Conservation (phyloP, 805 yeast genomes). For the Naumovozyma castellii region DNA sequence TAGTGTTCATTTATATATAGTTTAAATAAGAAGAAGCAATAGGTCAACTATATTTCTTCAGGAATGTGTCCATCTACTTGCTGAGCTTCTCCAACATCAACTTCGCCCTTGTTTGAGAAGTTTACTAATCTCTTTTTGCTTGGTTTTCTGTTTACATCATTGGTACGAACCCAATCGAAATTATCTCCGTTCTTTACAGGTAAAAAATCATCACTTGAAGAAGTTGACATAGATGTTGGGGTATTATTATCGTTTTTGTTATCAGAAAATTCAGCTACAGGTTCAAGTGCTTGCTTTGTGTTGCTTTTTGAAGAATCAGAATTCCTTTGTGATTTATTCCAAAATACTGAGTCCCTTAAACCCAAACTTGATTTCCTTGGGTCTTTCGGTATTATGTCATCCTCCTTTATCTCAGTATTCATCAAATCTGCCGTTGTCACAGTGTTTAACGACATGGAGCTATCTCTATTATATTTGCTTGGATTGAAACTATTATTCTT, state of each 20-base stretch:
- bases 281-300: slow-evolving; percentile 4
- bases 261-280: background rate
- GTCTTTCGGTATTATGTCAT: slow-evolving; percentile 36
- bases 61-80: slow-evolving; percentile 27
- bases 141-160: slow-evolving; percentile 19
- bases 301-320: background rate
- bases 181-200: slow-evolving; percentile 28
- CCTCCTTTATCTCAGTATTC: slow-evolving; percentile 68
- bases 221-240: slow-evolving; percentile 11
- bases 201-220: slow-evolving; percentile 26
- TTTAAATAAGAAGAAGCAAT: no score
- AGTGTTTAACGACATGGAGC: slow-evolving; percentile 67
- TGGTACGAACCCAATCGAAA: slow-evolving; percentile 25
- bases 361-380: slow-evolving; percentile 35
- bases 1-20: no score
- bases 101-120: slow-evolving; percentile 29
- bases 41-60: slow-evolving; percentile 24
- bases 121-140: slow-evolving; percentile 32
- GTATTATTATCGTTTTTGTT: slow-evolving; percentile 4
- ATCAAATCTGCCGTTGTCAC: slow-evolving; percentile 78
- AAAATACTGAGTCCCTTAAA: slow-evolving; percentile 35
- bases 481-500: slow-evolving; percentile 33
- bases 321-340: slow-evolving; percentile 11
- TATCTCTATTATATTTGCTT: slow-evolving; percentile 40
- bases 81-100: slow-evolving; percentile 26